Evolutionary conservation across 2,329 filamentous ascomycete species (phyloP).

Genomic region (Colletotrichum incanum): DNA sequence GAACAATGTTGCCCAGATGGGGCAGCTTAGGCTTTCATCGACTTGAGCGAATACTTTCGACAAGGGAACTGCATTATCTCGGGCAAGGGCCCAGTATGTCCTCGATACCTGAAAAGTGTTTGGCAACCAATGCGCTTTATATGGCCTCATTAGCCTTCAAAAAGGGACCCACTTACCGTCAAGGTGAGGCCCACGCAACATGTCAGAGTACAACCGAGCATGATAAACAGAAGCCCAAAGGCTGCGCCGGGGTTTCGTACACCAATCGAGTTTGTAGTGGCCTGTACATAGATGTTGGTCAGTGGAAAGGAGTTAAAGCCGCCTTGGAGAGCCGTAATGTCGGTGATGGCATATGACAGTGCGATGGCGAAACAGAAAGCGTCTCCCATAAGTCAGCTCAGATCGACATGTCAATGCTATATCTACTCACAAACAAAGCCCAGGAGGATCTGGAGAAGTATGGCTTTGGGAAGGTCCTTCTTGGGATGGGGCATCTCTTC

Average conservation of each 20-base stretch:
- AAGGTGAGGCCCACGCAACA: slow-evolving; percentile 67
- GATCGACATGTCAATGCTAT: slow-evolving; percentile 54
- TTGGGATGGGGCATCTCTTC: slow-evolving; percentile 70
- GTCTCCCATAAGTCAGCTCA: slow-evolving; percentile 63
- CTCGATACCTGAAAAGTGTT: slow-evolving; percentile 44
- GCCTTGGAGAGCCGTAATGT: slow-evolving; percentile 67
- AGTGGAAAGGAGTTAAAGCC: slow-evolving; percentile 72
- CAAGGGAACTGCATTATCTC: slow-evolving; percentile 74
- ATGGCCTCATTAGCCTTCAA: neutral
- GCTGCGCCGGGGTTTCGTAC: slow-evolving; percentile 66
- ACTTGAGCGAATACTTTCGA: slow-evolving; percentile 53
- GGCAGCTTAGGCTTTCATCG: slow-evolving; percentile 69
- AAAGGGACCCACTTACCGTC: slow-evolving; percentile 52
- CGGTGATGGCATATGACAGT: slow-evolving; percentile 69
- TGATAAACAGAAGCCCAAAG: slow-evolving; percentile 71
- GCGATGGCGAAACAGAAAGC: slow-evolving; percentile 68
- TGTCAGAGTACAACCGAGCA: slow-evolving; percentile 66
- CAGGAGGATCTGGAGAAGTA: slow-evolving; percentile 64
- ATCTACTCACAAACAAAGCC: slow-evolving; percentile 59
- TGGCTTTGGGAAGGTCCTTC: slow-evolving; percentile 65
- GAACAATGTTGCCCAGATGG: slow-evolving; percentile 71
- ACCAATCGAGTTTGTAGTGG: slow-evolving; percentile 62
- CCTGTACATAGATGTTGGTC: slow-evolving; percentile 74
- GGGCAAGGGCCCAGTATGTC: slow-evolving; percentile 68
- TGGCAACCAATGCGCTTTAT: neutral